Evolutionary conservation across 192 early-diverging fungal species (phyloP), one percentile per base, ranked within the genome.

Genomic region (Umbelopsis sp.): DNA sequence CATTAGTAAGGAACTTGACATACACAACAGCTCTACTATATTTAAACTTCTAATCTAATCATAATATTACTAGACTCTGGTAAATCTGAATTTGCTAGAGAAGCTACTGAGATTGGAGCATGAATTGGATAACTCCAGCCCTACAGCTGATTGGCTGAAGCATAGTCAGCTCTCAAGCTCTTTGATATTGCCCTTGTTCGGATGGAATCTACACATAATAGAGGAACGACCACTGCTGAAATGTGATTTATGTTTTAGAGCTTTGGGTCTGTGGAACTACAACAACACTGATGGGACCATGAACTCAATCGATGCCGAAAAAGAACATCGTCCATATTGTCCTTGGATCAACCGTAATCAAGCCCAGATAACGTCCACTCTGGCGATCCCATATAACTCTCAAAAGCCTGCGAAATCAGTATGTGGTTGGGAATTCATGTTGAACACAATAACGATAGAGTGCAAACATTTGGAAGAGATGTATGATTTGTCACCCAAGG

Each of bases 401-500:
- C 27, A 35, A 12, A 30, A 35, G 18, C 18, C 55, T 27, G 55
- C 27, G 30, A 30, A 33, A 18, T 15, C 30, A 27, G 33, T 61
- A 61, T 61, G 55, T 33, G 55, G 55, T 18, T 61, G 55, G 55
- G 55, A 61, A 25, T 61, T 61, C 55, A 61, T 61, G 55, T 30
- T 61, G 27, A 30, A 61, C 55, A 61, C 33, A 30, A 30, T 30
- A n/a, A 61, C 30, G 2, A 61, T 61, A 0, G 55, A 61, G 30
- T 11, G 55, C 11, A 61, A 61, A 30, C 55, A 61, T 33, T 30
- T 61, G 12, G 55, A 61, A 35, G 55, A 61, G 4, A 61, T 61
- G 55, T 61, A 61, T 35, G 55, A 61, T 30, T 61, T 61, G 16
- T 61, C 55, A 33, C 55, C 55, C 4, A 61, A 61, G 15, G 55